Conservation (phyloP, 331 rosid species). For the Acacia concinna region DNA sequence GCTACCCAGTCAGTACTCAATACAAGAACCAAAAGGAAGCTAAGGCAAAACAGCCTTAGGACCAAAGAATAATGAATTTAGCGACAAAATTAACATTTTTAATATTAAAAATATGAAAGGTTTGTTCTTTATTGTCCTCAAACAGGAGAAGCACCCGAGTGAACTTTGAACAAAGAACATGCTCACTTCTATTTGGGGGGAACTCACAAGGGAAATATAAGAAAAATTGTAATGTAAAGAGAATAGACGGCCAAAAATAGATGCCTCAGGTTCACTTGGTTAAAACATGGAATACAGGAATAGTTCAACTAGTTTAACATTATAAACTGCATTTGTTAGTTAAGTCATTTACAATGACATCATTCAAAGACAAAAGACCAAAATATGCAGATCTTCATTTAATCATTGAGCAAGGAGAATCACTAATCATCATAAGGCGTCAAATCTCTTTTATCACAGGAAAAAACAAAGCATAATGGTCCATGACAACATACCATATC, state of each 20-base stretch:
- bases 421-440: conserved; percentile 3
- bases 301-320: not conserved
- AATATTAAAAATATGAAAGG: not conserved
- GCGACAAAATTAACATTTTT: conserved; percentile 5
- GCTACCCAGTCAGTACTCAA: conserved; percentile 3
- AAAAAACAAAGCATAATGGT: conserved; percentile 26
- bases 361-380: not conserved
- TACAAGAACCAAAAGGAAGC: conserved; percentile 21
- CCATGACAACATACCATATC: conserved; percentile 71
- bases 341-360: not conserved
- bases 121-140: not conserved
- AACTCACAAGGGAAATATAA: not conserved
- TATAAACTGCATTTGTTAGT: not conserved
- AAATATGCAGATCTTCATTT: not conserved
- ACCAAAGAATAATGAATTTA: not conserved
- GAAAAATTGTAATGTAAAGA: not conserved
- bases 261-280: not conserved
- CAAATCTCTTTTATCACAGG: not conserved
- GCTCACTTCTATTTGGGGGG: not conserved
- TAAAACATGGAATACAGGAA: not conserved
- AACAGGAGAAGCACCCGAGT: not conserved
- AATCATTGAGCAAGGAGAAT: conserved; percentile 4
- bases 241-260: not conserved
- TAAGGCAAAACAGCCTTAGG: not conserved
- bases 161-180: not conserved